Evolutionary conservation across 192 early-diverging fungal genomes (phyloP).

Genomic region (Chytriomyces sp.): DNA sequence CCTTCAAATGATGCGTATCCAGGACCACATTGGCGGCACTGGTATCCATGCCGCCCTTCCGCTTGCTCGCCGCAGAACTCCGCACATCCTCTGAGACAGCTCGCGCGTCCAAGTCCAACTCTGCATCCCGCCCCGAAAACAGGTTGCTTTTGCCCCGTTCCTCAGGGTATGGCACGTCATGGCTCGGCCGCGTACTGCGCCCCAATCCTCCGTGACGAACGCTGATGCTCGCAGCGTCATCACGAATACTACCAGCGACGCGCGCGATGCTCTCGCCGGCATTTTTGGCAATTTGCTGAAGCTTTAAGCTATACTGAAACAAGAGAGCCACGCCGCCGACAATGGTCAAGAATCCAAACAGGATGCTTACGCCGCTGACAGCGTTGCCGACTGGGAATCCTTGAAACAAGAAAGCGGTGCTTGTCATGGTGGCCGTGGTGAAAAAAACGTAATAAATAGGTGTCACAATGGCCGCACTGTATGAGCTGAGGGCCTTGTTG

Average conservation of each 20-base stretch:
- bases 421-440: constrained; percentile 63
- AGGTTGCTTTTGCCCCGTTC: not conserved
- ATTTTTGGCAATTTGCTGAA: constrained; percentile 47
- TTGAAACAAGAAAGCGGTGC: constrained; percentile 64
- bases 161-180: not conserved
- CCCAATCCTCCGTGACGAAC: not conserved
- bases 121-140: not conserved
- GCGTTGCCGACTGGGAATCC: constrained; percentile 57
- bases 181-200: not conserved
- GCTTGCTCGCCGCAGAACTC: not conserved
- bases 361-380: constrained; percentile 42
- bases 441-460: constrained; percentile 71
- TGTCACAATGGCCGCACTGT: constrained; percentile 69
- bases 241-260: not conserved
- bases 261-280: constrained; percentile 23
- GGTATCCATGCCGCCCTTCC: not conserved
- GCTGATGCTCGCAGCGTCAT: not conserved
- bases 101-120: too few relatives aligned
- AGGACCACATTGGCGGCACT: not conserved
- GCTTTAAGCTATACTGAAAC: constrained; percentile 48
- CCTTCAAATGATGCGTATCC: not conserved
- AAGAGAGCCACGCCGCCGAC: constrained; percentile 60
- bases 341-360: constrained; percentile 67
- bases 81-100: not conserved
- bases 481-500: constrained; percentile 66